Evolutionary conservation across 2,329 filamentous ascomycete genomes (phyloP), one percentile per base, ranked within the genome.

Genomic region (Diplodia intermedia): DNA sequence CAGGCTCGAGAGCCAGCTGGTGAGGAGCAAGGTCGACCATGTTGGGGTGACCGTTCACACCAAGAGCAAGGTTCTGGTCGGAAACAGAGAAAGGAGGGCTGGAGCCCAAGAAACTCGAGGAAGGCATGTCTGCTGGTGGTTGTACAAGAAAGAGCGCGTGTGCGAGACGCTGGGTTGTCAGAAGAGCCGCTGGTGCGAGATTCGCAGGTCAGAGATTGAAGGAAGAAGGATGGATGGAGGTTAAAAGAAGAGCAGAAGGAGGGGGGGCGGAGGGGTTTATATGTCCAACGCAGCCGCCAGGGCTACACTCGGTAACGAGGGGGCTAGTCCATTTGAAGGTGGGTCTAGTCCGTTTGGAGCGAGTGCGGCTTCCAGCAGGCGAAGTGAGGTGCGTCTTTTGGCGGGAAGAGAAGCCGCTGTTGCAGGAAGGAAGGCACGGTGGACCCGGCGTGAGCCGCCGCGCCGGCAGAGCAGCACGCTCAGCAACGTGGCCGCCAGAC

Each of bases 1-100:
- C 36, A 43, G n/a, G 3, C 20, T 60, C 55, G 6, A 33, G 33
- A n/a, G 33, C n/a, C 43, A 47, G 55, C 55, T 60, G 55, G n/a
- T 31, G 31, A 14, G 23, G 33, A 38, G 43, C 33, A 36, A 40
- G 31, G n/a, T 6, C 54, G 18, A 2, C 26, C 14, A 54, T n/a
- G 18, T 14, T 26, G 20, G 4, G n/a, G 18, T 38, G 53, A 23
- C 52, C 26, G 26, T 12, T 31, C 49, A 38, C 36, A 38, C 36
- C 36, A 38, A 38, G 36, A 20, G 43, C 7, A 14, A 47, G n/a
- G n/a, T n/a, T 53, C 50, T 53, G 50, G 26, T 11, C 50, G 50
- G 26, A 23, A 18, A 26, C 50, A 29, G 50, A 53, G 50, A 53
- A 23, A 26, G 23, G 50, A 18, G 43, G 43, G 43, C 43, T 47